A percentile compares a stretch with the other conserved stretches of the same genome.
phyloP scores from a whole-genome alignment of 2,329 filamentous ascomycete species.

The Cercospora sesami region DNA sequence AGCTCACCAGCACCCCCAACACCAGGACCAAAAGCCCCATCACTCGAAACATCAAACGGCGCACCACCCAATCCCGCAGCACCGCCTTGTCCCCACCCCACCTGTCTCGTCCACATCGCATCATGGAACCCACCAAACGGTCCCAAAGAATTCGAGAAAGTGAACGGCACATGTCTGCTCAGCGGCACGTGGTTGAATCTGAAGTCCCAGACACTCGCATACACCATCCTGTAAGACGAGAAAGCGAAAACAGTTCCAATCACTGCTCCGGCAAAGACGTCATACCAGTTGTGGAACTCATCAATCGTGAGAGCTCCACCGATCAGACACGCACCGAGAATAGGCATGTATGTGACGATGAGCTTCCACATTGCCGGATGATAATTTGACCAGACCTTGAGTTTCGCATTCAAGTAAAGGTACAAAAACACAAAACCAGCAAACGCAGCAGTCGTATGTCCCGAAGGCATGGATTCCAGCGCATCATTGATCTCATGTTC shows the following conservation, averaged over 20 bases:
- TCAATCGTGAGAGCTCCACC: constrained; percentile 69
- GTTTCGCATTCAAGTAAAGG: constrained; percentile 74
- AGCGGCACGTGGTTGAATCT: constrained; percentile 67
- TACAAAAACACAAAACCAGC: constrained; percentile 69
- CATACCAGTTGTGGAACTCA: constrained; percentile 75
- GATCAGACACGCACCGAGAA: constrained; percentile 68
- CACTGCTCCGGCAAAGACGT: constrained; percentile 64
- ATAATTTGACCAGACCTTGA: constrained; percentile 73
- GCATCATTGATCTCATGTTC: constrained; percentile 64
- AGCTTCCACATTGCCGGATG: constrained; percentile 75
- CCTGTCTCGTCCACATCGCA: constrained; percentile 12
- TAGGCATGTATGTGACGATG: constrained; percentile 62
- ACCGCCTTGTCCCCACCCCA: constrained; percentile 4
- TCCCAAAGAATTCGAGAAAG: constrained; percentile 35
- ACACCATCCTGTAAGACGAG: constrained; percentile 65
- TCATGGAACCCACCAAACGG: constrained; percentile 6
- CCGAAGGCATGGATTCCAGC: constrained; percentile 70
- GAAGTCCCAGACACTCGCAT: constrained; percentile 68
- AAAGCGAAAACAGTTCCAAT: constrained; percentile 68
- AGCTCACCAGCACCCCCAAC: neutral
- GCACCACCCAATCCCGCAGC: constrained; percentile 1
- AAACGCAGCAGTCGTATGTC: constrained; percentile 72
- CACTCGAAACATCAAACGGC: constrained; percentile 8
- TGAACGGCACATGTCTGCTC: constrained; percentile 58
- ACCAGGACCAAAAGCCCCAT: neutral